These are phyloP conservation scores for Tripidium arundinaceum DNA, from an alignment of 202 grass and related monocot species.

Conservation along the genomic window DNA sequence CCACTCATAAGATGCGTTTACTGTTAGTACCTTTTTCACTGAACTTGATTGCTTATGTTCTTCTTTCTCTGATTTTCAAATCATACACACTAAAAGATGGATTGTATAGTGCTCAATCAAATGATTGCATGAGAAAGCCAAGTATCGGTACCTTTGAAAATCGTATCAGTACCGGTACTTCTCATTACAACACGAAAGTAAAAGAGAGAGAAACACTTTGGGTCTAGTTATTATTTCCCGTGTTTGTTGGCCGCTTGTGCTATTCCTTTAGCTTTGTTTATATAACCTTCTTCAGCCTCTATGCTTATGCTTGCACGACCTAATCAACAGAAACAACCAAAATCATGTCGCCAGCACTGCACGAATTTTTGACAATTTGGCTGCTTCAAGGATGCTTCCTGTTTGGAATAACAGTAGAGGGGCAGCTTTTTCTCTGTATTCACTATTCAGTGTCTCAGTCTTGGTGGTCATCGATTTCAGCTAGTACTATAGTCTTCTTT, in stretches of 20 bases:
- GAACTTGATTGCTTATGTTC: background rate
- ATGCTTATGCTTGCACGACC: too few species aligned
- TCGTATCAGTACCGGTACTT: conserved; percentile 11
- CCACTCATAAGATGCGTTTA: background rate
- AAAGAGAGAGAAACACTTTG: conserved; percentile 24
- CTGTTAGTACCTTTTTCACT: background rate
- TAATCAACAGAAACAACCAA: conserved; percentile 35
- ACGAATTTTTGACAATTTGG: conserved; percentile 32
- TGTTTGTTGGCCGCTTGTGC: conserved; percentile 31
- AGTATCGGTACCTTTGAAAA: conserved; percentile 19
- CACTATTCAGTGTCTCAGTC: background rate
- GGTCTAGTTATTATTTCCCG: conserved; percentile 30
- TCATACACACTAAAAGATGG: conserved; percentile 13
- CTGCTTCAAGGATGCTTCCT: conserved; percentile 43
- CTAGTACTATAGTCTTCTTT: background rate
- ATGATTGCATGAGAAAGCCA: conserved; percentile 18
- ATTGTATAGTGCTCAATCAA: conserved; percentile 16
- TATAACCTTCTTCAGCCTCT: too few species aligned
- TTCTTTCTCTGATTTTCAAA: conserved; percentile 12
- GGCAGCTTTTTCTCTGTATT: conserved; percentile 13
- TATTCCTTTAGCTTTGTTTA: conserved; percentile 38
- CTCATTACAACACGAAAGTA: conserved; percentile 18
- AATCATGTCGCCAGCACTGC: conserved; percentile 22
- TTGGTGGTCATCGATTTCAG: background rate
- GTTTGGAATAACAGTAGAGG: conserved; percentile 27